Evolutionary conservation across 495 filamentous ascomycete species (phyloP), one percentile per base, ranked within the genome.

Genomic region (Neohortaea acidophila): DNA sequence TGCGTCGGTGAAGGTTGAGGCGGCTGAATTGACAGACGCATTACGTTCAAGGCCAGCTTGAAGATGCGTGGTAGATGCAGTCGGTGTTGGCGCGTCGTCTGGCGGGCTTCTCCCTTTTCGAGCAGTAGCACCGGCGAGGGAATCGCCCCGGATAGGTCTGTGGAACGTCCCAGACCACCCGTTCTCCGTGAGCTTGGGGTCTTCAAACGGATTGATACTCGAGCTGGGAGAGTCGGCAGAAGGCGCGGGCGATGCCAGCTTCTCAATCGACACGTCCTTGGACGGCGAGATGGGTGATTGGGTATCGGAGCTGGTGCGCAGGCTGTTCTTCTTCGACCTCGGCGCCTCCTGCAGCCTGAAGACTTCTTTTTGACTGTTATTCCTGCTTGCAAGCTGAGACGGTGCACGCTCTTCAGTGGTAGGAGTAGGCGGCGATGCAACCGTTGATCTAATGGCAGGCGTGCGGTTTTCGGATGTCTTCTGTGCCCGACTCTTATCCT

Each of bases 331-430:
- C 60, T 73, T 79, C 32, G 61, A 68, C 52, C 75, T 78, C 0
- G 81, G 79, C 4, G 75, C 79, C 24, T 86, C 79, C 47, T 81
- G 79, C 39, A 87, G 55, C 55, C 69, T 79, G 60, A 87, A 86
- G 18, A 70, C 69, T 29, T 82, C 65, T 2, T 55, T 39, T 49
- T 43, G 45, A 12, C 21, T 28, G 52, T 43, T 21, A 24, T 53
- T 55, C 11, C 39, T 30, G 2, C 49, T 36, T 3, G 43, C 43
- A 14, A 54, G 51, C 25, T 45, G 44, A n/a, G 53, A 33, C 39
- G 52, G 45, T n/a, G 20, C 41, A 4, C 31, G 43, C 12, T 47
- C 41, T 14, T 31, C 19, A 10, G 17, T 14, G 6, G 49, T 53
- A 8, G 56, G 41, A 18, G 53, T 44, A 4, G 60, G 51, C 3